Base-by-base conservation (phyloP, 345 rosid genomes). In the Lagerstroemia speciosa region DNA sequence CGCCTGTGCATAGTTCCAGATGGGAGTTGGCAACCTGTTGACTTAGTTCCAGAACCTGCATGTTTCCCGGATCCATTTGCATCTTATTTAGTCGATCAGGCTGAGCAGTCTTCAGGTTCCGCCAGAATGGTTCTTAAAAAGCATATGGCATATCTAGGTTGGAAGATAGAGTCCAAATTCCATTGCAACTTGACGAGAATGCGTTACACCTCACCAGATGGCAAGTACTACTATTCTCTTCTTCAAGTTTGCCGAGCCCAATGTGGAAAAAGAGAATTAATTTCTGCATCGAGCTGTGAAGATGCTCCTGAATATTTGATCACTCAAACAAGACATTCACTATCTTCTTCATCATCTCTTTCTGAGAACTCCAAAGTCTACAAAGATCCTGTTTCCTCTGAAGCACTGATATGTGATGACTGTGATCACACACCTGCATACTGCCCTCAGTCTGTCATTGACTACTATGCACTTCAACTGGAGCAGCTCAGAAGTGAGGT, bases 11-110 rank as follows among this genome's bases (percentile, higher is more conserved):
- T 48, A 11, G 15, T 57, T 10, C 71, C 64, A 15, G 64, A n/a
- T 48, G 55, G 60, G 60, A n/a, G 46, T 24, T 90, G 96, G 92
- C 61, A 38, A 36, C 73, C 82, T 72, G 81, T 74, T 71, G 79
- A 77, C 46, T 53, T 77, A 30, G 80, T 75, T 73, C 82, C 83
- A 72, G 82, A 73, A 74, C 75, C 85, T 75, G 82, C 85, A 75
- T 68, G 69, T 43, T 75, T 79, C 80, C 94, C 98, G 0, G 74
- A 75, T 63, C 84, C 85, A 60, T 73, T 92, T 65, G 52, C 26
- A 16, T 37, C 67, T 43, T 72, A 72, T 24, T 12, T 72, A 33
- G 31, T 32, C 48, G 24, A 29, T 34, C 7, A 17, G 0, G 26
- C 24, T 30, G 10, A 38, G 20, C 22, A 55, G 31, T 24, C 33